Base-by-base conservation (phyloP, 2,329 filamentous ascomycete species). In the Dothistroma pini region DNA sequence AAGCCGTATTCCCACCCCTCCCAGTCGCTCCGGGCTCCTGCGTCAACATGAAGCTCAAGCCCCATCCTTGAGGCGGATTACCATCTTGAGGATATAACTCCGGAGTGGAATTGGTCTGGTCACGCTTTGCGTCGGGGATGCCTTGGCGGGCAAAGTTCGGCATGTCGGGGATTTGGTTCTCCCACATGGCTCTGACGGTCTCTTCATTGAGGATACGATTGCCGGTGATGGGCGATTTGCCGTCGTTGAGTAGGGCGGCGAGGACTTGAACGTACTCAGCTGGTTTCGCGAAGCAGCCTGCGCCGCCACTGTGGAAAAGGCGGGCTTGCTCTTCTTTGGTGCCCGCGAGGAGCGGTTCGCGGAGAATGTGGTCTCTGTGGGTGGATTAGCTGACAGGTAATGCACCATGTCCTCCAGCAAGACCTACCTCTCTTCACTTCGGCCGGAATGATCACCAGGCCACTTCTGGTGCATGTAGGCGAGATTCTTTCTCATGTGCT, bases 101-200 rank as follows among this genome's bases (percentile, higher is more conserved):
- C 0, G 78, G 74, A 1, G 81, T 54, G 7, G 67, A 51, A 59
- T 74, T 75, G 2, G 72, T 71, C 38, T 69, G 66, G 53, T 75
- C 73, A 12, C 69, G 63, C 61, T 75, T 76, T 4, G 74, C 69
- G n/a, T 68, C 67, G 1, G 67, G 62, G 44, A 75, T 71, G 16
- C 68, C 69, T 34, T 70, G 58, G 16, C 73, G 62, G 8, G 70
- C 75, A 58, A 75, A 76, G 56, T 75, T 65, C 0, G 74, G 73
- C 53, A 71, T 67, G 25, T 75, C 52, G 2, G 71, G 66, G 54
- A 76, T 48, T 34, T 60, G 58, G 35, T 60, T 88, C 57, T 75
- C 77, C 71, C 86, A 89, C 84, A 90, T 87, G n/a, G 57, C 73
- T 11, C 86, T 79, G 0, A 90, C 82, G 0, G 86, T 88, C 32